These are phyloP conservation scores for Dothideomycetes sp. DNA, from an alignment of 2,329 filamentous ascomycete genomes.

Conservation along the genomic window DNA sequence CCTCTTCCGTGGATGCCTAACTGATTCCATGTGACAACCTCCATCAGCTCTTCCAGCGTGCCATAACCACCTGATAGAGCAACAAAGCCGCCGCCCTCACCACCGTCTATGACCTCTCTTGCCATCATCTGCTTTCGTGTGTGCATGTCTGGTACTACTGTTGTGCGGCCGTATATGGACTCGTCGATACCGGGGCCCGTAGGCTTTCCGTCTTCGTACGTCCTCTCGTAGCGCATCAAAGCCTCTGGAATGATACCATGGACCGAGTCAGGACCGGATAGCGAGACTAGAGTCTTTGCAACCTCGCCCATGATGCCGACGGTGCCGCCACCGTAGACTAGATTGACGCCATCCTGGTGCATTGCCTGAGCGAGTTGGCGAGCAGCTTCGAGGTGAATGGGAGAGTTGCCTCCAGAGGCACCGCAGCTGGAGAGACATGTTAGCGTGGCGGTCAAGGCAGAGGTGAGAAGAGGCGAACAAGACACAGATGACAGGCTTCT, in stretches of 20 bases:
- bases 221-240: constrained; percentile 65
- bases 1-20: constrained; percentile 77
- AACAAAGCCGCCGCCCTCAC: constrained; percentile 77
- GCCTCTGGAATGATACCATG: constrained; percentile 90
- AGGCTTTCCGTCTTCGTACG: constrained; percentile 42
- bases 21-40: constrained; percentile 86
- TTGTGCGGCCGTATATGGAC: constrained; percentile 66
- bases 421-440: constrained; percentile 54
- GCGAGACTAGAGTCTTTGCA: constrained; percentile 71
- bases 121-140: constrained; percentile 93
- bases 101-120: constrained; percentile 69
- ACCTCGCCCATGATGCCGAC: constrained; percentile 93
- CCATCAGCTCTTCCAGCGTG: constrained; percentile 91
- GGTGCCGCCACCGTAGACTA: constrained; percentile 94
- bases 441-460: constrained; percentile 6
- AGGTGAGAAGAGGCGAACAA: constrained; percentile 44
- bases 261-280: constrained; percentile 69
- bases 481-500: constrained; percentile 65
- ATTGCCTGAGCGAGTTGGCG: constrained; percentile 62
- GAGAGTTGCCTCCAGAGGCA: constrained; percentile 60
- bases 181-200: constrained; percentile 46
- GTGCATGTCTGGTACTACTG: constrained; percentile 91
- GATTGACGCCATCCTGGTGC: constrained; percentile 63
- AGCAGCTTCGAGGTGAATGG: constrained; percentile 68
- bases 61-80: constrained; percentile 84